Conservation (phyloP, 2,329 filamentous ascomycete genomes). For the Fusarium armeniacum region DNA sequence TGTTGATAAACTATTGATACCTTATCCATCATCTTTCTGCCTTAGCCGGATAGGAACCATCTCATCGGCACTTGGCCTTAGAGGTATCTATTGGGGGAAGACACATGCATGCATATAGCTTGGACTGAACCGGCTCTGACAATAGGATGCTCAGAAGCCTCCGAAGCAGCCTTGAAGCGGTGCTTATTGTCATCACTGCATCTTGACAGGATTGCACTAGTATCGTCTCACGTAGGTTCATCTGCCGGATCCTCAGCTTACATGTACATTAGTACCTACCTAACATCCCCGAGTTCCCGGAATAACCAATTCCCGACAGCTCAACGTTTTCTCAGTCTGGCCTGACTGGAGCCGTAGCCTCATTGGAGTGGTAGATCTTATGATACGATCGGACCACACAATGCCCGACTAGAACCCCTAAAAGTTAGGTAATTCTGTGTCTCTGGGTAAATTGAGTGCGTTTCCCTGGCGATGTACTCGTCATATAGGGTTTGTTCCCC, state of each 20-base stretch:
- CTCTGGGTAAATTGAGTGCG: not conserved
- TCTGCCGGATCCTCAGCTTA: conserved; percentile 2
- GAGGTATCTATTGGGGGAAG: not conserved
- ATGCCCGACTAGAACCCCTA: conserved; percentile 28
- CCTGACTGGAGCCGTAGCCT: conserved; percentile 14
- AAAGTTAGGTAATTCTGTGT: not conserved
- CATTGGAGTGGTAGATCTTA: conserved; percentile 38
- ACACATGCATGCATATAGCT: not conserved
- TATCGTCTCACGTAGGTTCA: not conserved
- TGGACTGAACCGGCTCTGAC: not conserved
- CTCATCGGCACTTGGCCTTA: not conserved
- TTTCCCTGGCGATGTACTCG: conserved; percentile 14
- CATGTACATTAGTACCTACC: not conserved
- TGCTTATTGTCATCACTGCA: conserved; percentile 2
- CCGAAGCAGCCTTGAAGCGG: not conserved
- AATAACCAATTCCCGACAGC: conserved; percentile 37
- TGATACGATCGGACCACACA: conserved; percentile 40
- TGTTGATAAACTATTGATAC: conserved; percentile 6
- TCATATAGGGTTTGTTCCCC: conserved; percentile 4
- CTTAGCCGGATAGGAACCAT: conserved; percentile 16
- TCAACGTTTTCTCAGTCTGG: conserved; percentile 30
- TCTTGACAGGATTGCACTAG: not conserved
- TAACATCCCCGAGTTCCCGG: conserved; percentile 14
- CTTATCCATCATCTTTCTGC: conserved; percentile 37
- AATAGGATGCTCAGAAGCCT: not conserved